Conservation (phyloP, 2,329 filamentous ascomycete genomes). For the Colletotrichum cuscutae region DNA sequence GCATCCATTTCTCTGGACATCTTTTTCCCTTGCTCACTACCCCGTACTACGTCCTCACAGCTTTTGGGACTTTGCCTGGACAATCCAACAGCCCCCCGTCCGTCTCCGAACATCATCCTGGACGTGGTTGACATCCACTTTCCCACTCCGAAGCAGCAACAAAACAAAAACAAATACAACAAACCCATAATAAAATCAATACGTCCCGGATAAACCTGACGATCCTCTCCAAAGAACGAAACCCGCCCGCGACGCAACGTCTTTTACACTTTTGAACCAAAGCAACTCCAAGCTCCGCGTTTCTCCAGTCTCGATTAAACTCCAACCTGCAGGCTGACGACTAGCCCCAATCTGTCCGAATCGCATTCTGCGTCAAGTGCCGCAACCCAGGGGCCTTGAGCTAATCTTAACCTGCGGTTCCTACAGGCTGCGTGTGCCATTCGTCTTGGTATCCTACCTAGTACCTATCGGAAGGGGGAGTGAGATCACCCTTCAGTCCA, state of each 20-base stretch:
- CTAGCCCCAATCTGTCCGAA: constrained; percentile 26
- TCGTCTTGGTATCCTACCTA: background rate
- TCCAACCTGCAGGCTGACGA: constrained; percentile 17
- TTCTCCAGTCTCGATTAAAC: constrained; percentile 32
- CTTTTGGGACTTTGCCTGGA: no score
- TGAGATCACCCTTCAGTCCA: background rate
- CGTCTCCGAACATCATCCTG: background rate
- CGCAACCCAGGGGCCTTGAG: constrained; percentile 15
- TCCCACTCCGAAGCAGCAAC: background rate
- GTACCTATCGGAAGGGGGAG: background rate
- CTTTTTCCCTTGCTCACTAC: no score
- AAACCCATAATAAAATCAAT: background rate
- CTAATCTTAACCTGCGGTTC: constrained; percentile 18
- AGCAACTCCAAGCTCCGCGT: background rate
- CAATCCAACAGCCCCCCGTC: no score
- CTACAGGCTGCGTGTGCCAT: background rate
- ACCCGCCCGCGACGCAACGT: background rate
- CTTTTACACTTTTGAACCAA: background rate
- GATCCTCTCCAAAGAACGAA: background rate
- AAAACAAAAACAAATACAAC: constrained; percentile 9
- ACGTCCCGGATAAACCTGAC: background rate
- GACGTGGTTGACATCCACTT: background rate
- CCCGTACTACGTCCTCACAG: no score
- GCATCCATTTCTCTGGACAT: background rate
- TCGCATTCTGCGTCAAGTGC: constrained; percentile 17